phyloP scores from a whole-genome alignment of 2,329 filamentous ascomycete species.

The Delphinella strobiligena region DNA sequence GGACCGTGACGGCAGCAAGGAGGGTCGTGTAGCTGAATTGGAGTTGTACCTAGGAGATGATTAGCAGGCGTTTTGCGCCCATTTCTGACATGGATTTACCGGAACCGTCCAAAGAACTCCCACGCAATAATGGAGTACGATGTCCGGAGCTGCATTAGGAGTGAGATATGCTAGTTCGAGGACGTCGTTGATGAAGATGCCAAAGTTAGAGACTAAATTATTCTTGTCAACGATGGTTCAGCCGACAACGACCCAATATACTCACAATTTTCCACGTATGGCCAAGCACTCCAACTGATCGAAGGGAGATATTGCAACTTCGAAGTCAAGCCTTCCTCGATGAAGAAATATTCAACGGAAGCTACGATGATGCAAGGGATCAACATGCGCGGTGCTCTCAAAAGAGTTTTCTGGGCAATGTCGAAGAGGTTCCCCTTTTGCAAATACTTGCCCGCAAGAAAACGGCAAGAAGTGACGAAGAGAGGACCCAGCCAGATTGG shows the following conservation, averaged over 20 bases:
- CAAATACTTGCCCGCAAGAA: slow-evolving; percentile 31
- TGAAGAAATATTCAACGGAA: slow-evolving; percentile 34
- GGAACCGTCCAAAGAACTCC: slow-evolving; percentile 40
- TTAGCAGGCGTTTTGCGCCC: too few relatives aligned
- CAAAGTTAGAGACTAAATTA: too few relatives aligned
- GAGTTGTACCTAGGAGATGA: too few relatives aligned
- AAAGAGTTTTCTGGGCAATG: slow-evolving; percentile 33
- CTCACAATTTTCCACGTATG: slow-evolving; percentile 28
- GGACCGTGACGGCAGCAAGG: slow-evolving; percentile 30
- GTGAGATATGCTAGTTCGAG: slow-evolving; percentile 34
- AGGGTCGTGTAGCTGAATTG: slow-evolving; percentile 36
- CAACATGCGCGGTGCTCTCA: slow-evolving; percentile 33
- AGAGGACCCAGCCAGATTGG: slow-evolving; percentile 38
- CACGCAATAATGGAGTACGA: slow-evolving; percentile 37
- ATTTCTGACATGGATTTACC: too few relatives aligned
- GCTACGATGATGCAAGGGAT: slow-evolving; percentile 33
- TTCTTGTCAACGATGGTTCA: too few relatives aligned
- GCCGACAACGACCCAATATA: too few relatives aligned
- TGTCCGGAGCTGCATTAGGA: slow-evolving; percentile 36
- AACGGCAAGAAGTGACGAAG: slow-evolving; percentile 37
- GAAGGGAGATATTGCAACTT: slow-evolving; percentile 34
- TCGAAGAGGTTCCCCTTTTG: slow-evolving; percentile 30
- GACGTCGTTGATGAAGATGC: slow-evolving; percentile 31
- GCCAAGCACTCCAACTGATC: slow-evolving; percentile 37
- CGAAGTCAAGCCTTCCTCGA: slow-evolving; percentile 30